Conservation (phyloP, 306 rosid genomes). For the Fagus sylvatica region DNA sequence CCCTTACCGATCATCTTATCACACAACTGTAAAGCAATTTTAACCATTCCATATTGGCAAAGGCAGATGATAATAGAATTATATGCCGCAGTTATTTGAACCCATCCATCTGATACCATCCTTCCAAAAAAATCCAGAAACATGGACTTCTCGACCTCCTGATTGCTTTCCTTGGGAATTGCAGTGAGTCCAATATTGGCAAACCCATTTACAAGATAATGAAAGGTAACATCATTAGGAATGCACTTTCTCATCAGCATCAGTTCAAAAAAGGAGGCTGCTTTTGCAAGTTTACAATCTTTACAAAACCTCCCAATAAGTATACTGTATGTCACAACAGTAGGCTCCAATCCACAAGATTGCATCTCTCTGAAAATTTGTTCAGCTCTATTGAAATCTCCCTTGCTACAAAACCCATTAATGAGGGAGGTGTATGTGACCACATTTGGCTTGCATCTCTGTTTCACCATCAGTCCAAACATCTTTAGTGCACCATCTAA, state of each 20-base stretch:
- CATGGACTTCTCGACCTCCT: constrained; percentile 34
- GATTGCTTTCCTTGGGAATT: constrained; percentile 20
- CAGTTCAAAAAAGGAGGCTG: constrained; percentile 64
- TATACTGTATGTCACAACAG: constrained; percentile 72
- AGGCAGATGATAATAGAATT: constrained; percentile 72
- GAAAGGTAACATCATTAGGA: constrained; percentile 68
- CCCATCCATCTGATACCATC: constrained; percentile 74
- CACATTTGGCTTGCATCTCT: constrained; percentile 66
- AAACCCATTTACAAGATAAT: constrained; percentile 78
- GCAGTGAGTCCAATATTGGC: constrained; percentile 26
- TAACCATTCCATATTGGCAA: constrained; percentile 67
- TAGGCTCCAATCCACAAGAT: constrained; percentile 65
- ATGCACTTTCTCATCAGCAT: constrained; percentile 68
- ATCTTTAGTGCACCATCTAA: constrained; percentile 54
- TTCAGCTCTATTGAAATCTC: constrained; percentile 58
- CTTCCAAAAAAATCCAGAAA: constrained; percentile 54
- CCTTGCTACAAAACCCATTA: constrained; percentile 63
- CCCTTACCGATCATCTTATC: constrained; percentile 57
- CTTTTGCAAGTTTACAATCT: constrained; percentile 56
- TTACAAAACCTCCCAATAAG: constrained; percentile 71
- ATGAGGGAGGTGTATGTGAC: constrained; percentile 75
- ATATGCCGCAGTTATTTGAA: constrained; percentile 49
- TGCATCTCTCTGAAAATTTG: constrained; percentile 55
- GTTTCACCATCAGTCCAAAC: constrained; percentile 68
- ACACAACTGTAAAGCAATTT: constrained; percentile 54